Evolutionary conservation across 2,329 filamentous ascomycete species (phyloP), one percentile per base, ranked within the genome.

Genomic region (Ramularia endophylla): DNA sequence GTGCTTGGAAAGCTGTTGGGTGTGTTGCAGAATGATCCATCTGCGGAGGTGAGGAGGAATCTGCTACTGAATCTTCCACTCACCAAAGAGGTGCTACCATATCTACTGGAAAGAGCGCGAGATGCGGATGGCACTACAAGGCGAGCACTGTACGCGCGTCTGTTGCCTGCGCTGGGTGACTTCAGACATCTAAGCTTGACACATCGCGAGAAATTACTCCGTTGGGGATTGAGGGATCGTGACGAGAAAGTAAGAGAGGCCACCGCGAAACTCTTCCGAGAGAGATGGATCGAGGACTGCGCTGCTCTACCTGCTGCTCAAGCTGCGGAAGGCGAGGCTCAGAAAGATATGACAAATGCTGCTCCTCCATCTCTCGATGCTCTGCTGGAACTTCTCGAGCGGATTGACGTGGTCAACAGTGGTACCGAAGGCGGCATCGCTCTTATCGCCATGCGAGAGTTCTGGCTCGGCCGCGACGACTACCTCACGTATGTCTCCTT

Each of bases 211-310:
- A 97, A 97, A 65, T 74, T 98, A 22, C 75, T 98, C 19, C 80
- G 92, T 28, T 98, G 92, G 92, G 92, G 92, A 37, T 71, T 98
- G 29, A 81, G 89, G 28, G 92, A 98, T 62, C 80, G 92, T 63
- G 92, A 98, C 53, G 90, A 97, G 52, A 87, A 85, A 53, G 92
- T 98, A 9, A 81, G 89, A 38, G 94, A 95, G 62, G 90, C 90
- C 7, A 86, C 92, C 3, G 87, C 85, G 6, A 83, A 86, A 33
- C 72, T 97, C 5, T 98, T 98, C 68, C 81, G 85, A 47, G 89
- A 95, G 59, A 80, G 87, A n/a, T 98, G 92, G 92, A 90, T 98
- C 47, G 90, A 97, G 59, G 87, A 97, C 58, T 95, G 89, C 55
- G 88, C 85, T 5, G 83, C 83, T 2, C 72, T 77, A 1, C 70